Conservation (phyloP, 495 filamentous ascomycete genomes). For the Oidiodendron maius region DNA sequence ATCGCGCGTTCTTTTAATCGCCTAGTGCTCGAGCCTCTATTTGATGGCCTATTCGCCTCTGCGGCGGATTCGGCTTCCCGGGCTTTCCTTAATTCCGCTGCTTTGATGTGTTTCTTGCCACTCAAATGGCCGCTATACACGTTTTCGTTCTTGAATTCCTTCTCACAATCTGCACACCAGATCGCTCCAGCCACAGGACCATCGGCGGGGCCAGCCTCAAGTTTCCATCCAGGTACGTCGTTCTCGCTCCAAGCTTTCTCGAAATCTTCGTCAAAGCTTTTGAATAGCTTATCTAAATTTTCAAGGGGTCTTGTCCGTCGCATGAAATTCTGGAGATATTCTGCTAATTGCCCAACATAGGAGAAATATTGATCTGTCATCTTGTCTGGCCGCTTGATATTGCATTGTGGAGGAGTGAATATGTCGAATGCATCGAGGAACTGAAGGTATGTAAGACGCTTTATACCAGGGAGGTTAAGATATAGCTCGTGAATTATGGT, state of each 20-base stretch:
- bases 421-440: constrained; percentile 86
- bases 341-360: constrained; percentile 73
- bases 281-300: constrained; percentile 72
- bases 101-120: constrained; percentile 87
- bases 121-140: constrained; percentile 85
- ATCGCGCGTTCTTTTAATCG: constrained; percentile 84
- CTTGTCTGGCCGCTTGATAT: constrained; percentile 73
- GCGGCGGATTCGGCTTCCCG: constrained; percentile 22
- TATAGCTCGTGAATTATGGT: constrained; percentile 79
- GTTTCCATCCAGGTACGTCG: constrained; percentile 73
- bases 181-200: constrained; percentile 60
- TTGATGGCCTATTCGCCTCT: constrained; percentile 23
- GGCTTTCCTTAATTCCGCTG: constrained; percentile 52
- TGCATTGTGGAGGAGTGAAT: constrained; percentile 65
- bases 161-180: constrained; percentile 87
- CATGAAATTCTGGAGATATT: constrained; percentile 83
- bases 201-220: constrained; percentile 35
- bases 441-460: constrained; percentile 81
- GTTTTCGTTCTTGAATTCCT: constrained; percentile 92
- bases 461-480: constrained; percentile 79
- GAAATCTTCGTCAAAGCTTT: constrained; percentile 72
- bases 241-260: constrained; percentile 75
- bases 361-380: constrained; percentile 85
- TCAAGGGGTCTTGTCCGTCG: constrained; percentile 74
- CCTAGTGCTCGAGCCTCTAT: constrained; percentile 29